Evolutionary conservation across 208 protist genomes (phyloP).

Genomic region (Leishmania guyanensis): DNA sequence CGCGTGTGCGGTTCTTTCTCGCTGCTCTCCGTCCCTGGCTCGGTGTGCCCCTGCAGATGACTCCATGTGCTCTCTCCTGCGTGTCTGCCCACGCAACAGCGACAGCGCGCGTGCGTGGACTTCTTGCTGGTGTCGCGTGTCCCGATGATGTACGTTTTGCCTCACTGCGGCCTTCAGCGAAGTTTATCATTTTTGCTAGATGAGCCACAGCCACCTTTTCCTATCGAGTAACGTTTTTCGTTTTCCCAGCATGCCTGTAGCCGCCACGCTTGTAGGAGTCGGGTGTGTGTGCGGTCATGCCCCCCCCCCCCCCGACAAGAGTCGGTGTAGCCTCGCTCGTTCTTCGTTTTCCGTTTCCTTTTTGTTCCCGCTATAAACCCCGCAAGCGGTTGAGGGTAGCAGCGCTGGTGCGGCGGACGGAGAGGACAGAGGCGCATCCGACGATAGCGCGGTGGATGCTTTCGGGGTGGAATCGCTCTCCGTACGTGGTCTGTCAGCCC

Average conservation of each 20-base stretch:
- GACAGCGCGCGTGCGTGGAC: neutral
- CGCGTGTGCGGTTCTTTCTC: neutral
- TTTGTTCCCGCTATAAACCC: too few relatives aligned
- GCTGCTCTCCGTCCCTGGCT: neutral
- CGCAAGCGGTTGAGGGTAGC: too few relatives aligned
- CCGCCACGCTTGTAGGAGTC: neutral
- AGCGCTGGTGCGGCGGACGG: neutral
- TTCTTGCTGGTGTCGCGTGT: neutral
- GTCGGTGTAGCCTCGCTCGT: too few relatives aligned
- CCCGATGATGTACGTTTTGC: neutral
- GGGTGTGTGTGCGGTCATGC: neutral
- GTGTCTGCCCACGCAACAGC: neutral
- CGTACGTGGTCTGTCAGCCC: neutral
- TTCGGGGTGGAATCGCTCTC: neutral
- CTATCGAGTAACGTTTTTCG: too few relatives aligned
- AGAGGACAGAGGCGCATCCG: neutral
- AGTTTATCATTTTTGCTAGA: neutral
- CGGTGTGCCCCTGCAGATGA: neutral
- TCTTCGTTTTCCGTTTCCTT: too few relatives aligned
- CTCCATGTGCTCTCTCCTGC: conserved; percentile 25
- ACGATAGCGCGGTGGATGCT: neutral
- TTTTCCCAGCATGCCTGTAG: neutral
- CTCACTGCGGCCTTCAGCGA: neutral
- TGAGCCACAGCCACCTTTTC: neutral
- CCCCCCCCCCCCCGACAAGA: too few relatives aligned